Evolutionary conservation across 495 filamentous ascomycete species (phyloP), one percentile per base, ranked within the genome.

Genomic region (Penicillium longicatenatum): DNA sequence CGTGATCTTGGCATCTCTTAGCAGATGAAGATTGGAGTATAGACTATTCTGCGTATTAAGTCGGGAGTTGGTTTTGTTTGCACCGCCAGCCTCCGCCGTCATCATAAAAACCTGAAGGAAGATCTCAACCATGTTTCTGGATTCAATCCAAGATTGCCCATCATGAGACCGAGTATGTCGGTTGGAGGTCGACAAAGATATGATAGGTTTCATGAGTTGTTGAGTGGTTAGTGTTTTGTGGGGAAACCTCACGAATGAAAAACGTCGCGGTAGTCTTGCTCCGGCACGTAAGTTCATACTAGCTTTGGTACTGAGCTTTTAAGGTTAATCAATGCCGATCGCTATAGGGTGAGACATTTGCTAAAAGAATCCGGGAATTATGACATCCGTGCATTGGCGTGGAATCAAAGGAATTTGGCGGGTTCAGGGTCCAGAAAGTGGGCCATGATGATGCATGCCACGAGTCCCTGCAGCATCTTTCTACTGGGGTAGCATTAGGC

Each of bases 231-330:
- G 26, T 33, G 11, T 30, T 55, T 24, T 62, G 64, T 63, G 64
- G 67, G 64, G 64, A 67, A 69, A 67, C 61, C 54, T 62, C 59
- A 44, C 64, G 59, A 69, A 67, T 69, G 37, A 58, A 12, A 66
- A 42, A 16, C 39, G 14, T 41, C 33, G 37, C 42, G 37, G 49
- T 17, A 55, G 42, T 30, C 14, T 42, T 52, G 33, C 30, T 42
- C 41, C 19, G 39, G 49, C 53, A 48, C 60, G 44, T 48, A 50
- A 47, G 48, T 24, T 43, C 54, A 51, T 37, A 21, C 57, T 21
- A 29, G 24, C 37, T 50, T 35, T 57, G 35, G 46, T 24, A 4
- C 37, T 39, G 16, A 39, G 16, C 37, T n/a, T 39, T 39, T 39
- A 7, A 39, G 54, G 19, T 14, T 54, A 20, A 46, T n/a, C 24